Percentiles rank a stretch among this genome's conserved stretches.
Evolutionary conservation across 2,329 filamentous ascomycete species (phyloP).

Genomic region (Juglanconis sp.): DNA sequence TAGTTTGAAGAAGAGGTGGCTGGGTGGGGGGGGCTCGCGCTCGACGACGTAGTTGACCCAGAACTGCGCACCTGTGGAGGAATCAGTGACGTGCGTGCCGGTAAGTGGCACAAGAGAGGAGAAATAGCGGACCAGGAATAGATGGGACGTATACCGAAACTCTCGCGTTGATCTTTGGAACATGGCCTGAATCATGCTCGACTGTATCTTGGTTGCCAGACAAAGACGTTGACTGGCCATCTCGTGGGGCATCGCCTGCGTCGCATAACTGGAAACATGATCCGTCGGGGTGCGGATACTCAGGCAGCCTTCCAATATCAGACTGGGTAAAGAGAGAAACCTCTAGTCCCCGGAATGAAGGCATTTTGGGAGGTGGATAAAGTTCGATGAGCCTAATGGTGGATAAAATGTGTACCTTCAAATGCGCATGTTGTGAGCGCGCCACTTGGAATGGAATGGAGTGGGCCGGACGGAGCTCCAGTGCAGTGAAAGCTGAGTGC

Average conservation of each 20-base stretch:
- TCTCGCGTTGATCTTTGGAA: conserved; percentile 36
- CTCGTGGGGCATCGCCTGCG: conserved; percentile 13
- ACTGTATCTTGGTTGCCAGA: conserved; percentile 22
- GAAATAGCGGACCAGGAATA: conserved; percentile 40
- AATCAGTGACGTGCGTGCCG: conserved; percentile 3
- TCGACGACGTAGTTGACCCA: conserved; percentile 47
- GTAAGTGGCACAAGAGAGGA: not conserved
- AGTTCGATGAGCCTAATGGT: not conserved
- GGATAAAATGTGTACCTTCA: not conserved
- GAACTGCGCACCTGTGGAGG: conserved; percentile 46
- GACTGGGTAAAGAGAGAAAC: conserved; percentile 39
- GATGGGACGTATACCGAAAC: conserved; percentile 58
- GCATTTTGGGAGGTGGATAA: conserved; percentile 35
- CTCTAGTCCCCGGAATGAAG: conserved; percentile 46
- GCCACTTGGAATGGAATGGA: too few species aligned
- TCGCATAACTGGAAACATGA: conserved; percentile 38
- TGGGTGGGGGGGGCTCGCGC: conserved; percentile 30
- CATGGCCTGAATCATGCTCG: conserved; percentile 27
- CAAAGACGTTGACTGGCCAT: not conserved
- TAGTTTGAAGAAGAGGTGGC: conserved; percentile 53
- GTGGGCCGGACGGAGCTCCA: too few species aligned
- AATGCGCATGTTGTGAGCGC: not conserved
- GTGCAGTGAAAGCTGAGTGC: too few species aligned
- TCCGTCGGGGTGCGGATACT: conserved; percentile 54
- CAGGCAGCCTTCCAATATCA: conserved; percentile 39